Evolutionary conservation across 257 asterid species (phyloP).

Genomic region (Nicotiana paniculata): DNA sequence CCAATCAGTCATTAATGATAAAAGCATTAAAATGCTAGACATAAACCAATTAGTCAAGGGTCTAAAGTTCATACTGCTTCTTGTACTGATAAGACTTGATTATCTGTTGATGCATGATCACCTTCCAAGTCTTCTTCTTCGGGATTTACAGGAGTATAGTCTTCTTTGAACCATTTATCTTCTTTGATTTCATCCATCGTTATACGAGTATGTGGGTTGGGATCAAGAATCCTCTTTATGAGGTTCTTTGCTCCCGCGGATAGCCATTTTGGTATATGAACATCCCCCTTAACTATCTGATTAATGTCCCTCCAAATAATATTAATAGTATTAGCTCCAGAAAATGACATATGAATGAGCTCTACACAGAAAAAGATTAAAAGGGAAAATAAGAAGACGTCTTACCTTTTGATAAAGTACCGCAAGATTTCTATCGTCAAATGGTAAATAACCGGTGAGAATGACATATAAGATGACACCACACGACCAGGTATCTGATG

Average conservation of each 20-base stretch:
- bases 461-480: constrained; percentile 90
- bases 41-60: background rate
- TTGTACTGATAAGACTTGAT: constrained; percentile 42
- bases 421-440: constrained; percentile 90
- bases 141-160: constrained; percentile 49
- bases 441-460: constrained; percentile 92
- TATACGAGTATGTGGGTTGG: constrained; percentile 70
- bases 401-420: constrained; percentile 96
- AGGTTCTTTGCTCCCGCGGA: constrained; percentile 75
- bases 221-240: constrained; percentile 84
- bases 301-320: constrained; percentile 1
- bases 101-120: constrained; percentile 34
- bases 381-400: background rate
- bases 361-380: background rate
- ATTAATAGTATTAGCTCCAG: background rate
- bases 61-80: constrained; percentile 31
- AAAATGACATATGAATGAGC: background rate
- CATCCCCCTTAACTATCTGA: constrained; percentile 86
- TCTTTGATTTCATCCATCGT: constrained; percentile 61
- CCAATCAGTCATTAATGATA: background rate
- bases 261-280: constrained; percentile 90
- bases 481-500: constrained; percentile 94
- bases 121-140: constrained; percentile 48
- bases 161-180: constrained; percentile 75
- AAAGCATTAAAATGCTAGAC: background rate